Conservation (phyloP, 2,329 filamentous ascomycete species). For the Neofusicoccum ribis region DNA sequence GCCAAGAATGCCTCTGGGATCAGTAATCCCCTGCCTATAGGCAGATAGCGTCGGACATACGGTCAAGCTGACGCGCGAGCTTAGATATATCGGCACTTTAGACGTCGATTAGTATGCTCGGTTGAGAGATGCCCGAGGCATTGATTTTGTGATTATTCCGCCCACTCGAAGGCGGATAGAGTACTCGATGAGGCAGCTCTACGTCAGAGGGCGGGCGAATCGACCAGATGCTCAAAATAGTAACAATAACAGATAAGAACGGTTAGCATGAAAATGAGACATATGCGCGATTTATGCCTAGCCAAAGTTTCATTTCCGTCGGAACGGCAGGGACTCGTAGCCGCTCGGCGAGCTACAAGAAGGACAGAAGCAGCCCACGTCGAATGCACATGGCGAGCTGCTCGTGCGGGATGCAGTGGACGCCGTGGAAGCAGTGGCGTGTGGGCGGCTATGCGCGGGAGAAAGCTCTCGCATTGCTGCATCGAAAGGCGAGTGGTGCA, state of each 20-base stretch:
- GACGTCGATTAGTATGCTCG: neutral
- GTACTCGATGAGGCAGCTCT: neutral
- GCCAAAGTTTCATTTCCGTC: conserved; percentile 6
- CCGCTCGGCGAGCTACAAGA: too few relatives aligned
- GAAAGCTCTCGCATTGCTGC: neutral
- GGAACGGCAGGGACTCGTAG: neutral
- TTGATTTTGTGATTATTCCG: neutral
- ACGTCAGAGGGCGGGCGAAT: neutral
- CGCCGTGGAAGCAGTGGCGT: neutral
- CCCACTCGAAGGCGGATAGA: neutral
- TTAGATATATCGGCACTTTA: too few relatives aligned
- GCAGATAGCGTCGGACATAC: too few relatives aligned
- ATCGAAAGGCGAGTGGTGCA: neutral
- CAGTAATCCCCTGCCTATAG: neutral
- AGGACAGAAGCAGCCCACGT: neutral
- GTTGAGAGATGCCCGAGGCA: neutral
- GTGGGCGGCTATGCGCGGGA: neutral
- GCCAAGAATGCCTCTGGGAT: neutral
- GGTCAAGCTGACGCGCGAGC: too few relatives aligned
- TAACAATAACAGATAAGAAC: neutral
- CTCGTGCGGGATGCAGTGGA: neutral
- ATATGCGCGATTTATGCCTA: conserved; percentile 8
- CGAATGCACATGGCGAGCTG: neutral
- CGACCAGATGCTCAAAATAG: neutral
- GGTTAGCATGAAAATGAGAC: conserved; percentile 2